Evolutionary conservation across 2,329 filamentous ascomycete genomes (phyloP).

Genomic region (Drechslera avenae): DNA sequence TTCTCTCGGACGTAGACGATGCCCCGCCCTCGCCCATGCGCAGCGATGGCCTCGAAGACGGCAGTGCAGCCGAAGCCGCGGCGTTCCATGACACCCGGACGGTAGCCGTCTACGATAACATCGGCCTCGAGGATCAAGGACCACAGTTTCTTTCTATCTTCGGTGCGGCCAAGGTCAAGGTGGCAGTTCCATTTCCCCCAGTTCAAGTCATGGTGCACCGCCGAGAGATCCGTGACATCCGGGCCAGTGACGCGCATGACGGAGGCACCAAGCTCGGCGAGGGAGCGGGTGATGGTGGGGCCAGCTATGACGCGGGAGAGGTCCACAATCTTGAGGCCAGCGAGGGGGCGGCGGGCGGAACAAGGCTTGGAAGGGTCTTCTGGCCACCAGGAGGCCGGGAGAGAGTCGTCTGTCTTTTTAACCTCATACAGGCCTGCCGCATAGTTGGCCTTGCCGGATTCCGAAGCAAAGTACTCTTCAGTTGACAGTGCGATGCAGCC

Average conservation of each 20-base stretch:
- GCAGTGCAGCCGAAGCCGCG: conserved; percentile 53
- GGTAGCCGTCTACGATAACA: conserved; percentile 58
- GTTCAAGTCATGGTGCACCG: conserved; percentile 54
- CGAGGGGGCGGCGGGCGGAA: conserved; percentile 47
- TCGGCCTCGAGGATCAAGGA: conserved; percentile 56
- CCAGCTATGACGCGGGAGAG: conserved; percentile 57
- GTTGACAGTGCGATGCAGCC: conserved; percentile 49
- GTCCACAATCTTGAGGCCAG: conserved; percentile 59
- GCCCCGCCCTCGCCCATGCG: conserved; percentile 50
- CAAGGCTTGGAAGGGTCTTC: conserved; percentile 37
- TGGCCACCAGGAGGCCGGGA: conserved; percentile 54
- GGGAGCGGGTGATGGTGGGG: conserved; percentile 50
- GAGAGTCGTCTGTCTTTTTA: conserved; percentile 30
- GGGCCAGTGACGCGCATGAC: conserved; percentile 54
- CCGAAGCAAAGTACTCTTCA: conserved; percentile 47
- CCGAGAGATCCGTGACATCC: conserved; percentile 49
- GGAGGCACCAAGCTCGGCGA: conserved; percentile 56
- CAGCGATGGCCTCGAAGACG: conserved; percentile 51
- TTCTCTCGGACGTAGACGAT: conserved; percentile 59
- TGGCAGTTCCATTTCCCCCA: conserved; percentile 57
- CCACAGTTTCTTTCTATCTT: conserved; percentile 48
- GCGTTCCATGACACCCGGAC: conserved; percentile 50
- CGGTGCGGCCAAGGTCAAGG: conserved; percentile 52
- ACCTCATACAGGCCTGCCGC: conserved; percentile 50
- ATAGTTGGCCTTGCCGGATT: conserved; percentile 52